A percentile compares a stretch with the other conserved stretches of the same genome.
These are phyloP conservation scores for Farysia itapuensis DNA, from an alignment of 1,284 basidiomycete species.

Conservation along the genomic window DNA sequence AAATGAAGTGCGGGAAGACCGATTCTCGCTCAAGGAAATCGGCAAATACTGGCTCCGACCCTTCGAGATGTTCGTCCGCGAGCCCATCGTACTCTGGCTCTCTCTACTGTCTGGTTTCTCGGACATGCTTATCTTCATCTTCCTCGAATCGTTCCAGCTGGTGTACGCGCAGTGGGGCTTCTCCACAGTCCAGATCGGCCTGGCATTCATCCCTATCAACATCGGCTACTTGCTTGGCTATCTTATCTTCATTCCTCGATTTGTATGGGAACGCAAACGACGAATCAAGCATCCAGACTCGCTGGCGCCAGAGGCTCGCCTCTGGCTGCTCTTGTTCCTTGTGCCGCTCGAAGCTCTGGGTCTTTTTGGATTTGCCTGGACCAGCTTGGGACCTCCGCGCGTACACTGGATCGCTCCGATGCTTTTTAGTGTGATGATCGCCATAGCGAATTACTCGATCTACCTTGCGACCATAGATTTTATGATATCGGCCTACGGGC, in stretches of 20 bases:
- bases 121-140: slow-evolving; percentile 62
- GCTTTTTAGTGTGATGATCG: slow-evolving; percentile 61
- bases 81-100: slow-evolving; percentile 62
- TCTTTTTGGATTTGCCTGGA: slow-evolving; percentile 62
- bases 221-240: slow-evolving; percentile 62
- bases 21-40: slow-evolving; percentile 60
- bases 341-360: slow-evolving; percentile 61
- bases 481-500: slow-evolving; percentile 61
- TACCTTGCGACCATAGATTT: slow-evolving; percentile 61
- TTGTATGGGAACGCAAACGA: slow-evolving; percentile 48
- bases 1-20: slow-evolving; percentile 58
- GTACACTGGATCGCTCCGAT: slow-evolving; percentile 62
- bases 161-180: slow-evolving; percentile 62
- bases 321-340: slow-evolving; percentile 60
- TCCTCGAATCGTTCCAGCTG: slow-evolving; percentile 61
- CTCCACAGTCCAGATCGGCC: slow-evolving; percentile 53
- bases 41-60: slow-evolving; percentile 59
- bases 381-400: slow-evolving; percentile 58
- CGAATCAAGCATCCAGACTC: slow-evolving; percentile 48
- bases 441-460: slow-evolving; percentile 60
- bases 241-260: slow-evolving; percentile 58
- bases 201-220: slow-evolving; percentile 61
- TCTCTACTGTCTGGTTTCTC: slow-evolving; percentile 62
- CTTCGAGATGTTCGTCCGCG: slow-evolving; percentile 59
- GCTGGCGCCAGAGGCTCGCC: slow-evolving; percentile 59